phyloP scores from a whole-genome alignment of 2,329 filamentous ascomycete genomes.

The Albophoma yamanashiensis region DNA sequence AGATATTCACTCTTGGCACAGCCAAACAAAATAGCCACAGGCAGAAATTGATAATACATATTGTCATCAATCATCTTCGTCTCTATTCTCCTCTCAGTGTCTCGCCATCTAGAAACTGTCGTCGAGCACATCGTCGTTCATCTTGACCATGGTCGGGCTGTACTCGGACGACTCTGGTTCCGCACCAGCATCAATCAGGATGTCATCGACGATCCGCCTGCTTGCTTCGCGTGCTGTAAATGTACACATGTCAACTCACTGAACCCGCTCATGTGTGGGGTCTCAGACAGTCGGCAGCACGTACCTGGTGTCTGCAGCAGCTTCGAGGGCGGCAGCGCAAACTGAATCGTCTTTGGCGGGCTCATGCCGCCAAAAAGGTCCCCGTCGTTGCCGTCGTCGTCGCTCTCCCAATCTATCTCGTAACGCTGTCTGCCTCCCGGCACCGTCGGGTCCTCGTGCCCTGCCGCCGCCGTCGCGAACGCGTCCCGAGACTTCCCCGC shows the following conservation, averaged over 20 bases:
- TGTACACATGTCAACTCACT: slow-evolving; percentile 1
- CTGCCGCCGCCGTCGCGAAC: slow-evolving; percentile 23
- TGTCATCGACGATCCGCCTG: slow-evolving; percentile 69
- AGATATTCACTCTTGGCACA: neutral
- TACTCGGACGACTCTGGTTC: slow-evolving; percentile 44
- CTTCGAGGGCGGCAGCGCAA: slow-evolving; percentile 66
- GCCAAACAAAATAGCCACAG: neutral
- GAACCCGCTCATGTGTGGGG: neutral
- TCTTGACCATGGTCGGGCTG: slow-evolving; percentile 55
- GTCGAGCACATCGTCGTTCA: slow-evolving; percentile 50
- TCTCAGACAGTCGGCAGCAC: slow-evolving; percentile 11
- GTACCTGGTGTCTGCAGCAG: slow-evolving; percentile 70
- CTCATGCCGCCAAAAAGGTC: slow-evolving; percentile 62
- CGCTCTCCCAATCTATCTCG: slow-evolving; percentile 65
- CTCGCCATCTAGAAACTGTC: slow-evolving; percentile 43
- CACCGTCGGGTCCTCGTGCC: slow-evolving; percentile 1
- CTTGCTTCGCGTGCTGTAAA: slow-evolving; percentile 63
- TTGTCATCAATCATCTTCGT: neutral
- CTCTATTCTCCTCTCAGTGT: neutral
- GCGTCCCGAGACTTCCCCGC: slow-evolving; percentile 39
- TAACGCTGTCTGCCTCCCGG: slow-evolving; percentile 25
- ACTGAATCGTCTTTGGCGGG: slow-evolving; percentile 89
- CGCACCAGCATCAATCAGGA: slow-evolving; percentile 65
- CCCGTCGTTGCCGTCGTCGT: slow-evolving; percentile 56
- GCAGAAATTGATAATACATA: neutral